Conservation (phyloP, 2,329 filamentous ascomycete genomes). For the Chrysoporthe austroafricana region DNA sequence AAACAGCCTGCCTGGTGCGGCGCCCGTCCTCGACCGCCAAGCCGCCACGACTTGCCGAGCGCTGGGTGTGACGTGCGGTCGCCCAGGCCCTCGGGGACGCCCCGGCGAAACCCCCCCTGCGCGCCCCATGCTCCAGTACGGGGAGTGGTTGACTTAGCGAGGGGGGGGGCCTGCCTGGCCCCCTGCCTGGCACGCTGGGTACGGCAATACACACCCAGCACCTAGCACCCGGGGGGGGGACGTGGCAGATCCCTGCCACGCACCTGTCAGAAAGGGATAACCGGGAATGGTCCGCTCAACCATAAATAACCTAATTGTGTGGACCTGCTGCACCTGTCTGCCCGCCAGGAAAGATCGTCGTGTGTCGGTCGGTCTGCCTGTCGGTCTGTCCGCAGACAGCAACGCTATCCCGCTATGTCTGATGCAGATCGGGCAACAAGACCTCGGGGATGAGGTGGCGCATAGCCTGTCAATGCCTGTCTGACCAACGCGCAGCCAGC, state of each 20-base stretch:
- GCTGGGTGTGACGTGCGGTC: not conserved
- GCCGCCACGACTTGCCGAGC: not conserved
- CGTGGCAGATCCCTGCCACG: not conserved
- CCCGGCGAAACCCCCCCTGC: not conserved
- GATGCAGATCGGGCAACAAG: too few relatives aligned
- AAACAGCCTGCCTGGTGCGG: constrained; percentile 3
- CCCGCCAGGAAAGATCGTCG: not conserved
- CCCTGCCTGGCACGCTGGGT: too few relatives aligned
- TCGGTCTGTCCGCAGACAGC: not conserved
- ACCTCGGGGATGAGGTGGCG: not conserved
- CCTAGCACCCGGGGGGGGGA: not conserved
- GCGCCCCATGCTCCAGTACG: not conserved
- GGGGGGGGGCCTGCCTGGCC: too few relatives aligned
- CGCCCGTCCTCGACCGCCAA: not conserved
- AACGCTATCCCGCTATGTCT: not conserved
- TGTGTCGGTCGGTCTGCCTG: too few relatives aligned
- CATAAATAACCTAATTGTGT: not conserved
- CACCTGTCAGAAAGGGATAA: not conserved
- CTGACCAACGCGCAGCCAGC: too few relatives aligned
- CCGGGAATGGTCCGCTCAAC: not conserved
- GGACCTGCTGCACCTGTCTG: not conserved
- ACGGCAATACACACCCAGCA: not conserved
- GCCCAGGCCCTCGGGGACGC: not conserved
- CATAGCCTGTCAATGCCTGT: not conserved
- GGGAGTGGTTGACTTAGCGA: too few relatives aligned